phyloP scores from a whole-genome alignment of 2,329 filamentous ascomycete genomes.

The Sarocladium brachiariae region DNA sequence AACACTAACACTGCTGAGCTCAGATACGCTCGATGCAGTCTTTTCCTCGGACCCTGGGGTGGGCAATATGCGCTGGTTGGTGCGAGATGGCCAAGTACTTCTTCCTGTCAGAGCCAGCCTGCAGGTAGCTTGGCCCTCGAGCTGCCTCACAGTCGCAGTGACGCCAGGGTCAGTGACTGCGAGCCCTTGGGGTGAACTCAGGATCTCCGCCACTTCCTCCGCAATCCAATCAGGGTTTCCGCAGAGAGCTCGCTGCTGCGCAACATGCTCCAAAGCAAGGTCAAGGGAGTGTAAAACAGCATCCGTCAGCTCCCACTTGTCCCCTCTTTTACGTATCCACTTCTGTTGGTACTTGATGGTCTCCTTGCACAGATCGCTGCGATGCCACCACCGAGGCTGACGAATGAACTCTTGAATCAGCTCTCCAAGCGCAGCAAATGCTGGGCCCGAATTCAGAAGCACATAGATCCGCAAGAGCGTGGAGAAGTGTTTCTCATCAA shows the following conservation, averaged over 20 bases:
- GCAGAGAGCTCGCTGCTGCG: neutral
- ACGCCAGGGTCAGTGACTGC: too few relatives aligned
- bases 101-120: too few relatives aligned
- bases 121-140: too few relatives aligned
- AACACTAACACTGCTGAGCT: too few relatives aligned
- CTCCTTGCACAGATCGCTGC: slow-evolving; percentile 28
- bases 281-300: neutral
- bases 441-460: slow-evolving; percentile 12
- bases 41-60: too few relatives aligned
- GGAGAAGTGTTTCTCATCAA: slow-evolving; percentile 31
- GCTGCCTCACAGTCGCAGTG: too few relatives aligned
- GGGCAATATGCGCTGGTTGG: too few relatives aligned
- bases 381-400: slow-evolving; percentile 29
- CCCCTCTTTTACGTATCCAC: neutral
- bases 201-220: neutral
- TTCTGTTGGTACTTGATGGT: slow-evolving; percentile 22
- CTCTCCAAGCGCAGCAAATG: slow-evolving; percentile 24
- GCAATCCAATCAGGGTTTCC: slow-evolving; percentile 4
- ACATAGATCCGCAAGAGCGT: slow-evolving; percentile 21
- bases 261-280: neutral
- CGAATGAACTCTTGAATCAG: slow-evolving; percentile 25
- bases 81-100: too few relatives aligned
- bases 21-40: too few relatives aligned
- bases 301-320: neutral
- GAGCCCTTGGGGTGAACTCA: neutral